phyloP scores from a whole-genome alignment of 805 yeast genomes.

The Wickerhamomyces rabaulensis region DNA sequence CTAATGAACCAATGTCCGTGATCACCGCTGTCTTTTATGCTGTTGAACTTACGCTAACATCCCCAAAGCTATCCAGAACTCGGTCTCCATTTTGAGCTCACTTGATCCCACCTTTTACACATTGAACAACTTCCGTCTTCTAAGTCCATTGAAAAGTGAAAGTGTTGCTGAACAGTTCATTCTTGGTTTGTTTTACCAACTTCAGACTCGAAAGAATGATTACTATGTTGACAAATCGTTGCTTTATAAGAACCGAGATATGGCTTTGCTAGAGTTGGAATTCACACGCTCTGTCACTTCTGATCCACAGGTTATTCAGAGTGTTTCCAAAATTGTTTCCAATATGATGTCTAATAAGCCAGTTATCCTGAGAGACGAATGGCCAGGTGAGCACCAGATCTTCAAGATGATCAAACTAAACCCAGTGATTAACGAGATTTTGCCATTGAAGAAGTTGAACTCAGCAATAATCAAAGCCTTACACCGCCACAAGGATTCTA shows the following conservation, averaged over 20 bases:
- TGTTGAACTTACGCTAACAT: neutral
- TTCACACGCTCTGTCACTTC: neutral
- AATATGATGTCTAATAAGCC: neutral
- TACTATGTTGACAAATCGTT: constrained; percentile 7
- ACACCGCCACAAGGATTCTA: neutral
- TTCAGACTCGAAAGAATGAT: neutral
- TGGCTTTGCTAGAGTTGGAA: neutral
- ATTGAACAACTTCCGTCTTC: neutral
- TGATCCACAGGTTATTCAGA: neutral
- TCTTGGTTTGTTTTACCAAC: neutral
- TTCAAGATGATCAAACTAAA: neutral
- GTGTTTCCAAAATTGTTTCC: neutral
- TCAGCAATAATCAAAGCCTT: neutral
- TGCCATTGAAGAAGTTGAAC: constrained; percentile 1
- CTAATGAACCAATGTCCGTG: neutral
- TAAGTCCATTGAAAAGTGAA: neutral
- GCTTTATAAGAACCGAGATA: neutral
- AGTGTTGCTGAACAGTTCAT: neutral
- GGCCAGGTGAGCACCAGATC: constrained; percentile 4
- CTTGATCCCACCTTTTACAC: neutral
- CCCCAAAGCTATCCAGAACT: neutral
- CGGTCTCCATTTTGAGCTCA: neutral
- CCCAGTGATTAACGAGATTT: neutral
- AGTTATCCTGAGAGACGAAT: neutral
- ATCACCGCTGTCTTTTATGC: neutral